Evolutionary conservation across 257 asterid genomes (phyloP), one percentile per base, ranked within the genome.

Genomic region (Orobanche coerulescens): DNA sequence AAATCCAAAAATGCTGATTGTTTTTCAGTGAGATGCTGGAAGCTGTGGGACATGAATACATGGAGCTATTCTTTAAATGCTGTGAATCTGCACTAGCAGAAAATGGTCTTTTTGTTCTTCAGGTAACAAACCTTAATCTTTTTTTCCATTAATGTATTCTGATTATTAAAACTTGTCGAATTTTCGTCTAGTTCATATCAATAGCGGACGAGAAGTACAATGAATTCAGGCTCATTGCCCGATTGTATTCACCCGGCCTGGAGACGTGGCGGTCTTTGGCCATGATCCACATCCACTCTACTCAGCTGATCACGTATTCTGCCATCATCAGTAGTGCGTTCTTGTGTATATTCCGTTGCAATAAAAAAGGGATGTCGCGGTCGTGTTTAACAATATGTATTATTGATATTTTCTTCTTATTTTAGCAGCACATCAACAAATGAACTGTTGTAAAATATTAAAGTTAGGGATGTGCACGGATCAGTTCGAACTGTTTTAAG

Each of bases 21-120:
- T 61, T 56, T n/a, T 64, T 22, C 80, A 81, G 92, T 55, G 92
- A 71, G 82, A 84, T 84, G 92, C 54, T 84, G 63, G 92, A 84
- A 73, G 76, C 76, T 15, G 92, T 81, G 48, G 92, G 92, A 24
- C 92, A 84, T 26, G 85, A 84, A 43, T 76, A 43, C 43, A 76
- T 84, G 84, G 83, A 76, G 18, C 75, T 76, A 43, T 84, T 74
- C 7, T 84, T 84, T 23, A 50, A 56, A 16, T 71, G 78, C 28
- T 78, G 90, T 50, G 82, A 83, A 49, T 73, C 85, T 11, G 70
- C 57, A 52, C 50, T 83, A 16, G 90, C 76, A 55, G 79, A 76
- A 66, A 65, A 81, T 61, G 92, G 92, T 1, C 69, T 84, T 64
- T 70, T 84, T 8, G 81, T 81, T 55, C 68, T 84, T 51, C 92